These are phyloP conservation scores for Chlorophyllum brunneum DNA, from an alignment of 768 basidiomycete species.

Conservation along the genomic window DNA sequence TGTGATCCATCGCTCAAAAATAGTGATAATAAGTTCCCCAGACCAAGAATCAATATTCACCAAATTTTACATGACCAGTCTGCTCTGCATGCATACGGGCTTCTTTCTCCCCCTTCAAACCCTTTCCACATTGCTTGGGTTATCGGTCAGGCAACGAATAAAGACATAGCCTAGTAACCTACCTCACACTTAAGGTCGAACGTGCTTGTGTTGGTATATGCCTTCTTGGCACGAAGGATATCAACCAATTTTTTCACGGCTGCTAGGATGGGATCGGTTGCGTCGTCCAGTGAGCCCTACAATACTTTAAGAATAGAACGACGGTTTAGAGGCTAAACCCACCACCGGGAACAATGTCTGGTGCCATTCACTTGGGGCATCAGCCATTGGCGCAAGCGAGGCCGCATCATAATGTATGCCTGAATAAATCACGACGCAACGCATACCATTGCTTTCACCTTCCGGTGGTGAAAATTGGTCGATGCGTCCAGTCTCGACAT, in stretches of 20 bases:
- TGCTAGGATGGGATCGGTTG: conserved; percentile 50
- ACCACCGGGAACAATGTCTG: conserved; percentile 76
- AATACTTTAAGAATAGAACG: neutral
- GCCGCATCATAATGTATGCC: conserved; percentile 97
- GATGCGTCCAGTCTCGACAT: conserved; percentile 88
- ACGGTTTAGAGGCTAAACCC: conserved; percentile 16
- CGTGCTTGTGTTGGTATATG: conserved; percentile 88
- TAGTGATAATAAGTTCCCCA: too few relatives aligned
- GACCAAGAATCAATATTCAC: conserved; percentile 57
- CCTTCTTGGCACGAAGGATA: conserved; percentile 69
- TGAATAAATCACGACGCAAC: conserved; percentile 84
- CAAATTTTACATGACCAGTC: conserved; percentile 84
- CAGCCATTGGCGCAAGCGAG: conserved; percentile 71
- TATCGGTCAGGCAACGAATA: conserved; percentile 2
- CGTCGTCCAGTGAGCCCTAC: conserved; percentile 29
- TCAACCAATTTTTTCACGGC: conserved; percentile 72
- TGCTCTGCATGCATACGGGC: conserved; percentile 83
- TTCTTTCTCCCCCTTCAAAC: conserved; percentile 91
- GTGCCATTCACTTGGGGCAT: conserved; percentile 85
- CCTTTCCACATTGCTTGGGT: conserved; percentile 71
- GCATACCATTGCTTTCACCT: conserved; percentile 32
- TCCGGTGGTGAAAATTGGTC: conserved; percentile 71
- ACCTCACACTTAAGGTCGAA: conserved; percentile 91
- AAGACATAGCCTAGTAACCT: conserved; percentile 19
- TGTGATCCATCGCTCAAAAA: too few relatives aligned